phyloP scores from a whole-genome alignment of 2,329 filamentous ascomycete species.

The Dryadomyces quercus-mongolicae region DNA sequence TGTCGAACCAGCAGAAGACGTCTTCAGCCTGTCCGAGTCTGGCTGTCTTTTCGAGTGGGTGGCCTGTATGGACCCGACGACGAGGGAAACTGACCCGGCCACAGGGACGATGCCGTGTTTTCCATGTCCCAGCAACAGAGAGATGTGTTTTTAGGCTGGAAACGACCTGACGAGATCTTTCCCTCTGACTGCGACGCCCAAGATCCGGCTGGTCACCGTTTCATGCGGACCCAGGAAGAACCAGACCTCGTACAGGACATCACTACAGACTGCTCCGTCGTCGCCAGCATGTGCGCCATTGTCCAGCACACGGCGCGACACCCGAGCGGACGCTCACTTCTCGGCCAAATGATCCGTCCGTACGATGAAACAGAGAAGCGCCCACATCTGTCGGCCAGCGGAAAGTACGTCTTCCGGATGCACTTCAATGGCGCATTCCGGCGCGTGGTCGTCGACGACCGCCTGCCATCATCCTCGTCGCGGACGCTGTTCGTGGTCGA shows the following conservation, averaged over 20 bases:
- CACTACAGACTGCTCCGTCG: slow-evolving; percentile 92
- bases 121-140: slow-evolving; percentile 63
- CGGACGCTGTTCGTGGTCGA: slow-evolving; percentile 81
- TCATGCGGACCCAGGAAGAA: slow-evolving; percentile 30
- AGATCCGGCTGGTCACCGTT: background rate
- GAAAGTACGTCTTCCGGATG: slow-evolving; percentile 84
- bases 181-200: slow-evolving; percentile 17
- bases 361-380: slow-evolving; percentile 46
- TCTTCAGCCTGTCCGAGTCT: slow-evolving; percentile 46
- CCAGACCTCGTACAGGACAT: slow-evolving; percentile 91
- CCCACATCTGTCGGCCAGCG: slow-evolving; percentile 59
- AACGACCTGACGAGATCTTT: slow-evolving; percentile 59
- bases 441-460: slow-evolving; percentile 79
- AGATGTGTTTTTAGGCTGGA: slow-evolving; percentile 74
- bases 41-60: slow-evolving; percentile 49
- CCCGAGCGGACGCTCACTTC: slow-evolving; percentile 47
- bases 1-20: slow-evolving; percentile 41
- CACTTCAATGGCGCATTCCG: slow-evolving; percentile 93
- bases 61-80: no score
- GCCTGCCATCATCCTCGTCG: slow-evolving; percentile 60
- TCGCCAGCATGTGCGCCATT: slow-evolving; percentile 82
- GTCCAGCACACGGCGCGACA: slow-evolving; percentile 48
- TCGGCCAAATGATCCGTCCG: slow-evolving; percentile 61
- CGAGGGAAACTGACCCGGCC: no score
- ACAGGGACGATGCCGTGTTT: slow-evolving; percentile 56